Percentiles rank a stretch among this genome's conserved stretches.
Conservation (phyloP, 305 asterid species). For the Withania somnifera region DNA sequence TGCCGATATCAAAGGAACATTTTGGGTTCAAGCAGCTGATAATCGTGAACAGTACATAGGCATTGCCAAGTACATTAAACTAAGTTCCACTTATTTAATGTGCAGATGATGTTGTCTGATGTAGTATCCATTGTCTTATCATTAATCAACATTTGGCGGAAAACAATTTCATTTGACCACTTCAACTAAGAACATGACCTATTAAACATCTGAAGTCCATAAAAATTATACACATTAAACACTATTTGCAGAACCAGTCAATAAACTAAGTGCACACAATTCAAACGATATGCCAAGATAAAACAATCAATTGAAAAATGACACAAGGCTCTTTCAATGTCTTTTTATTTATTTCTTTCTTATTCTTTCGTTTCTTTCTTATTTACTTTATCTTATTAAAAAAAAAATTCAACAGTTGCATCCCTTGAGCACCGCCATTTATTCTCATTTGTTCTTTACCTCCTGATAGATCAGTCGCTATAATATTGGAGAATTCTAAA, state of each 20-base stretch:
- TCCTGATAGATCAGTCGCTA: too few species aligned
- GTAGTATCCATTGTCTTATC: background rate
- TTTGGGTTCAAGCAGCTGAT: slow-evolving; percentile 66
- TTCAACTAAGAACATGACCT: background rate
- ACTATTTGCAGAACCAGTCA: background rate
- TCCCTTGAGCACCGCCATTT: slow-evolving; percentile 96
- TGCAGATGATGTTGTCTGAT: background rate
- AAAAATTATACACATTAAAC: background rate
- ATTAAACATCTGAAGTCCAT: background rate
- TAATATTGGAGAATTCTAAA: too few species aligned
- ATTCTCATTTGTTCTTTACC: slow-evolving; percentile 93
- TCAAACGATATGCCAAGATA: background rate
- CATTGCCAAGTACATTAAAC: slow-evolving; percentile 43
- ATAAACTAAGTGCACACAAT: background rate
- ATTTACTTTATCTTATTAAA: too few species aligned
- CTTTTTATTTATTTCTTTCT: background rate
- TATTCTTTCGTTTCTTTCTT: too few species aligned
- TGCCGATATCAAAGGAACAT: slow-evolving; percentile 55
- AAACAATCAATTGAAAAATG: background rate
- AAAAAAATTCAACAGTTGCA: slow-evolving; percentile 41
- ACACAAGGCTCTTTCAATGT: background rate
- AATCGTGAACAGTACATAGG: slow-evolving; percentile 66
- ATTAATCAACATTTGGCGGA: background rate
- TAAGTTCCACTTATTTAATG: background rate
- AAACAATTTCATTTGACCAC: background rate